A percentile compares a stretch with the other conserved stretches of the same genome.
Evolutionary conservation across 345 rosid genomes (phyloP).

Genomic region (Microcos paniculata): DNA sequence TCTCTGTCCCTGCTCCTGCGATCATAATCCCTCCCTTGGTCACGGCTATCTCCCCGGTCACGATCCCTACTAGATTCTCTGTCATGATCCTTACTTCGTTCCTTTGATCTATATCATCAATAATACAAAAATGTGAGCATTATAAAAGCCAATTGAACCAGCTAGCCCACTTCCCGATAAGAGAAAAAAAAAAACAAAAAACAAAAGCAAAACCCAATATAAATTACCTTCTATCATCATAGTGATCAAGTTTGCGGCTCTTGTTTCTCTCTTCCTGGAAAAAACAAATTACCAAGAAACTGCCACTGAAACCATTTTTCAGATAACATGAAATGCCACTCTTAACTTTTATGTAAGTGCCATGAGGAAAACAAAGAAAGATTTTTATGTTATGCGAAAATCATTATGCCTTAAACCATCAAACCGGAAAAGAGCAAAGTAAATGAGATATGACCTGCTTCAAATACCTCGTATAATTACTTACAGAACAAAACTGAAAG

Average conservation of each 20-base stretch:
- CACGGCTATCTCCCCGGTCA: conserved; percentile 71
- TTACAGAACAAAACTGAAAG: background rate
- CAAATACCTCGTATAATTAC: background rate
- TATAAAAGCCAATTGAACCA: background rate
- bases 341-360: background rate
- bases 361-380: background rate
- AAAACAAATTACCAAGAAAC: conserved; percentile 26
- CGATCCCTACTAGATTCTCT: conserved; percentile 69
- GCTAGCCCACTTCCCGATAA: background rate
- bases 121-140: background rate
- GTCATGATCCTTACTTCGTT: conserved; percentile 48
- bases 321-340: conserved; percentile 11
- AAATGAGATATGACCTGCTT: background rate
- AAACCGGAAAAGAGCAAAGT: background rate
- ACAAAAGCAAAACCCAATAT: background rate
- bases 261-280: conserved; percentile 86
- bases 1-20: conserved; percentile 85
- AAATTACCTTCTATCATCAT: conserved; percentile 51
- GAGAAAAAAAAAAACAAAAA: background rate
- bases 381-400: background rate
- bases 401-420: conserved; percentile 6
- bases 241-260: conserved; percentile 57
- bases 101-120: conserved; percentile 64
- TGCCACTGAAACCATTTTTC: conserved; percentile 24
- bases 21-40: conserved; percentile 79